A percentile compares a stretch with the other conserved stretches of the same genome.
These are phyloP conservation scores for Phaeotremella fagi DNA, from an alignment of 768 basidiomycete species.

Conservation along the genomic window DNA sequence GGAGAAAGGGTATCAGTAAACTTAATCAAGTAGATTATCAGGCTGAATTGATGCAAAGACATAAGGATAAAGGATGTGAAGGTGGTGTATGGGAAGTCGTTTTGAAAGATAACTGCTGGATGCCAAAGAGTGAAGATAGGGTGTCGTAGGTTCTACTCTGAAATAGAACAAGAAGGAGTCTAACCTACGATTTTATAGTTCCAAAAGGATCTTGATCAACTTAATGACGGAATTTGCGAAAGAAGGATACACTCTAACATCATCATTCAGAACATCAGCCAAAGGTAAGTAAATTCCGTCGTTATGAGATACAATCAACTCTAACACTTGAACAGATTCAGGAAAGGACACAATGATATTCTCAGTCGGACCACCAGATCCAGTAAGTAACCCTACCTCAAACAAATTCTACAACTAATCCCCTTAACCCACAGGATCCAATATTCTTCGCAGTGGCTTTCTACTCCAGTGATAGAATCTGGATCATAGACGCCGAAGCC, in stretches of 20 bases:
- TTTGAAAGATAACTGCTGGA: conserved; percentile 32
- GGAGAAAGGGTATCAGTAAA: conserved; percentile 29
- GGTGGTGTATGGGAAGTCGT: conserved; percentile 40
- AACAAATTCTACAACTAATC: not conserved
- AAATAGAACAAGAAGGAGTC: not conserved
- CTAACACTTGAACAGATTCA: conserved; percentile 17
- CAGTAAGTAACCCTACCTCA: conserved; percentile 11
- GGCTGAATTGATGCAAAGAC: conserved; percentile 32
- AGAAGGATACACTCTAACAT: conserved; percentile 31
- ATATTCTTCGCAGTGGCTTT: conserved; percentile 40
- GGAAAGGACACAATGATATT: conserved; percentile 41
- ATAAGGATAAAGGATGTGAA: conserved; percentile 37
- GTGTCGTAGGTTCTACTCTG: conserved; percentile 30
- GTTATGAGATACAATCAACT: not conserved
- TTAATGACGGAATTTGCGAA: conserved; percentile 37
- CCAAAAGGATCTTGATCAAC: conserved; percentile 36
- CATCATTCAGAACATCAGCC: conserved; percentile 36
- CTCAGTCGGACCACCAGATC: conserved; percentile 30
- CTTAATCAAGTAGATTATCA: conserved; percentile 31
- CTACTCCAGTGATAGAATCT: conserved; percentile 32
- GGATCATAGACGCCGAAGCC: conserved; percentile 44
- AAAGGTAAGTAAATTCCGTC: conserved; percentile 19
- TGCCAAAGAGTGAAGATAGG: conserved; percentile 31
- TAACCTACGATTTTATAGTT: conserved; percentile 6
- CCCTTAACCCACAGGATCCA: conserved; percentile 16